These are phyloP conservation scores for Dalbergia cultrata DNA, from an alignment of 306 rosid genomes.

Conservation along the genomic window DNA sequence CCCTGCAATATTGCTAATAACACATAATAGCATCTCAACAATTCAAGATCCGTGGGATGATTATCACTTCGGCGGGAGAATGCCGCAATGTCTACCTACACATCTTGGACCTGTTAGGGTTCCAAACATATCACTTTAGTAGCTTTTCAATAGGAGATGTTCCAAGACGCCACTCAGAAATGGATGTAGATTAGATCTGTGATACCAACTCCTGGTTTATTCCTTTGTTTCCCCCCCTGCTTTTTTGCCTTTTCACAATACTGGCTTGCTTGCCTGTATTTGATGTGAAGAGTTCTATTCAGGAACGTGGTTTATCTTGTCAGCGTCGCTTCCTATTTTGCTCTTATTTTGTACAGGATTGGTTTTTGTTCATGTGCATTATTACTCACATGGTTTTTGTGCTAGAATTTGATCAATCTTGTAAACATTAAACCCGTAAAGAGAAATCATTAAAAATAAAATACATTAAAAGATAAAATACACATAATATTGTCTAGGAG, in stretches of 20 bases:
- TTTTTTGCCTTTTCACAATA: not conserved
- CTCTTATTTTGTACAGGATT: not conserved
- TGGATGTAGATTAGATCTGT: constrained; percentile 39
- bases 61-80: not conserved
- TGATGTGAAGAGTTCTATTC: not conserved
- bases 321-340: not conserved
- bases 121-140: constrained; percentile 7
- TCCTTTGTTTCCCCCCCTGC: not conserved
- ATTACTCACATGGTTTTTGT: not conserved
- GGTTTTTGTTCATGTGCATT: not conserved
- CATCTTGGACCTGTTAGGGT: constrained; percentile 11
- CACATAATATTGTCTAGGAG: not conserved
- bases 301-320: not conserved
- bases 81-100: constrained; percentile 17
- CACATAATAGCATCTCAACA: constrained; percentile 15
- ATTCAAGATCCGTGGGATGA: constrained; percentile 35
- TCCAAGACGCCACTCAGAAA: constrained; percentile 17
- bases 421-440: not conserved
- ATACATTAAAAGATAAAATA: not conserved
- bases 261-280: not conserved
- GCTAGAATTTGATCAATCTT: not conserved
- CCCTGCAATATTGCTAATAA: constrained; percentile 40
- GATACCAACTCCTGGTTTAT: constrained; percentile 5
- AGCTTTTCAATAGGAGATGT: constrained; percentile 13
- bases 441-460: not conserved